Percentiles rank a stretch among this genome's conserved stretches.
phyloP scores from a whole-genome alignment of 2,329 filamentous ascomycete genomes.

The Periconia sp. region DNA sequence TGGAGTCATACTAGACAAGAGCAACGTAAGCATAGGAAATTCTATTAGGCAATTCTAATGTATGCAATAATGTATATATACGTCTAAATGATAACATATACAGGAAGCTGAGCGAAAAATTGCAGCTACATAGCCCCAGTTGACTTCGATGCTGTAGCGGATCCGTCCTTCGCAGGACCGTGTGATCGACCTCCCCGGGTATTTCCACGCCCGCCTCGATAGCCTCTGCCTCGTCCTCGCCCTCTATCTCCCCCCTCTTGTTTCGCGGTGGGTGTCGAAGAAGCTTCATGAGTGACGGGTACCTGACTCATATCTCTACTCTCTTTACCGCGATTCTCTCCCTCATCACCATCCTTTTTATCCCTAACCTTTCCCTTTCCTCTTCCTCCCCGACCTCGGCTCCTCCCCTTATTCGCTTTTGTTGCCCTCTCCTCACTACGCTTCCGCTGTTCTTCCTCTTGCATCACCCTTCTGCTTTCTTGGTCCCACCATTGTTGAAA shows the following conservation, averaged over 20 bases:
- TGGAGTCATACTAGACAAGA: too few species aligned
- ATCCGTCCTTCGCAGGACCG: conserved; percentile 17
- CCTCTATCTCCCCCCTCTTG: conserved; percentile 16
- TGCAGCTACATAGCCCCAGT: not conserved
- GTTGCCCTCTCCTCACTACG: conserved; percentile 35
- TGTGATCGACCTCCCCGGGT: conserved; percentile 29
- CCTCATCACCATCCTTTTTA: conserved; percentile 27
- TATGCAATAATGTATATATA: conserved; percentile 11
- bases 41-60: not conserved
- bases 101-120: conserved; percentile 6
- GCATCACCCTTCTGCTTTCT: conserved; percentile 75
- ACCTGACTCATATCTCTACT: conserved; percentile 17
- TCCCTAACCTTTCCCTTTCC: conserved; percentile 29
- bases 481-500: conserved; percentile 98
- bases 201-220: conserved; percentile 29
- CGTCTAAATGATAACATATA: conserved; percentile 15
- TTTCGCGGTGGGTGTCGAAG: conserved; percentile 15
- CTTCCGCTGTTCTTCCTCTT: conserved; percentile 58
- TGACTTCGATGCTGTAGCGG: conserved; percentile 7
- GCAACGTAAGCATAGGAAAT: not conserved
- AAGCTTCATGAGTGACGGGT: conserved; percentile 2
- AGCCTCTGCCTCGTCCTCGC: conserved; percentile 22
- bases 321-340: conserved; percentile 20
- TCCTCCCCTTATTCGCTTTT: conserved; percentile 30
- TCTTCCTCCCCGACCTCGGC: conserved; percentile 34